These are phyloP conservation scores for Elsinoe fawcettii DNA, from an alignment of 2,329 filamentous ascomycete genomes.

Conservation along the genomic window DNA sequence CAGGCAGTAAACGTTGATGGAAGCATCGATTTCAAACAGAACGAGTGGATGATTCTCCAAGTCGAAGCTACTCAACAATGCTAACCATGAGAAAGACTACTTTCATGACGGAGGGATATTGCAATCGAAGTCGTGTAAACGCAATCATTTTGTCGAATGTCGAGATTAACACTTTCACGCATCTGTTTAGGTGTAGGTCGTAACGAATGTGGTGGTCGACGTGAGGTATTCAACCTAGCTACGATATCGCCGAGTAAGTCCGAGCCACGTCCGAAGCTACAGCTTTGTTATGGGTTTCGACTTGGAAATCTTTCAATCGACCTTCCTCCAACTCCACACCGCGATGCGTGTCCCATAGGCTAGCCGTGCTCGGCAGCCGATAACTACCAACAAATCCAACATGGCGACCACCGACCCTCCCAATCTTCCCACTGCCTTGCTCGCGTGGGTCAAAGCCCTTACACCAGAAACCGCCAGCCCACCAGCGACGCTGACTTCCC, in stretches of 20 bases:
- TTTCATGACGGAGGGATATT: too few species aligned
- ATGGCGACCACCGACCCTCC: background rate
- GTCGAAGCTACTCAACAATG: too few species aligned
- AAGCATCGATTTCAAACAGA: too few species aligned
- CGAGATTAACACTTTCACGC: too few species aligned
- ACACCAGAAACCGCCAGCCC: background rate
- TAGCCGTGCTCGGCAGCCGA: background rate
- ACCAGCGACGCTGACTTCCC: constrained; percentile 30
- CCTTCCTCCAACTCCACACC: background rate
- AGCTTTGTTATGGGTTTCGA: background rate
- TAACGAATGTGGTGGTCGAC: background rate
- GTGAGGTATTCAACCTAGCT: background rate
- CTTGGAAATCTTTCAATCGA: background rate
- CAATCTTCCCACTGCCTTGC: background rate
- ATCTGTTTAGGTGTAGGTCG: too few species aligned
- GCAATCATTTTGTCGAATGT: too few species aligned
- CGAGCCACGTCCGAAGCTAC: background rate
- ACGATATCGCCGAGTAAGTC: background rate
- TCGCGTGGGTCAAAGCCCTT: background rate
- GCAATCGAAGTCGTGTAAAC: too few species aligned
- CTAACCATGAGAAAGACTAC: too few species aligned
- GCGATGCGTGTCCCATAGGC: background rate
- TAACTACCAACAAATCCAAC: background rate
- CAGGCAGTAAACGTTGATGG: too few species aligned
- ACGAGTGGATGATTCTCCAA: too few species aligned